Evolutionary conservation across 2,329 filamentous ascomycete genomes (phyloP).

Genomic region (Pseudogymnoascus sp.): DNA sequence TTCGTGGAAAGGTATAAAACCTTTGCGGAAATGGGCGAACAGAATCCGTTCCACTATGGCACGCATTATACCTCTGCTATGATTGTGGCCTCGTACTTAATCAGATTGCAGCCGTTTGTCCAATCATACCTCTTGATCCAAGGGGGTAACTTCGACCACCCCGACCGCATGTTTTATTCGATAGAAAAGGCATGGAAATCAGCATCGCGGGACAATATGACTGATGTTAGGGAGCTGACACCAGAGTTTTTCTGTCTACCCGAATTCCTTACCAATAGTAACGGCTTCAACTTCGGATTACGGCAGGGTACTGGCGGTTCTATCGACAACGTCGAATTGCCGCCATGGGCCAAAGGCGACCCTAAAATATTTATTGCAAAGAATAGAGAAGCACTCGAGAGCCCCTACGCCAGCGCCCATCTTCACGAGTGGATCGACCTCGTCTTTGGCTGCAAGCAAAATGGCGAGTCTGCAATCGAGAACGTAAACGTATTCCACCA

Average conservation of each 20-base stretch:
- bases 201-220: constrained; percentile 82
- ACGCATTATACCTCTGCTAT: constrained; percentile 99
- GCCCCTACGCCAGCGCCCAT: constrained; percentile 82
- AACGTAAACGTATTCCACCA: constrained; percentile 94
- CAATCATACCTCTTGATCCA: constrained; percentile 92
- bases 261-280: constrained; percentile 90
- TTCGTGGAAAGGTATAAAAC: constrained; percentile 81
- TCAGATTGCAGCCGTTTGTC: constrained; percentile 90
- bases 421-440: constrained; percentile 95
- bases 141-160: constrained; percentile 93
- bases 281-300: constrained; percentile 87
- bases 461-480: constrained; percentile 85
- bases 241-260: constrained; percentile 97
- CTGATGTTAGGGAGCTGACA: constrained; percentile 88
- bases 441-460: constrained; percentile 89
- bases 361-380: constrained; percentile 93
- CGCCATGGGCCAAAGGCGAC: constrained; percentile 94
- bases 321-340: constrained; percentile 83
- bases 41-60: constrained; percentile 84
- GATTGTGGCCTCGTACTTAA: constrained; percentile 95
- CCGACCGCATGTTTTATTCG: constrained; percentile 90
- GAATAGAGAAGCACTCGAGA: constrained; percentile 91
- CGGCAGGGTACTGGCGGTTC: constrained; percentile 72
- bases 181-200: constrained; percentile 88
- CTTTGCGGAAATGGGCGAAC: constrained; percentile 83